Conservation (phyloP, 495 filamentous ascomycete species). For the Thermochaetoides thermophila region DNA sequence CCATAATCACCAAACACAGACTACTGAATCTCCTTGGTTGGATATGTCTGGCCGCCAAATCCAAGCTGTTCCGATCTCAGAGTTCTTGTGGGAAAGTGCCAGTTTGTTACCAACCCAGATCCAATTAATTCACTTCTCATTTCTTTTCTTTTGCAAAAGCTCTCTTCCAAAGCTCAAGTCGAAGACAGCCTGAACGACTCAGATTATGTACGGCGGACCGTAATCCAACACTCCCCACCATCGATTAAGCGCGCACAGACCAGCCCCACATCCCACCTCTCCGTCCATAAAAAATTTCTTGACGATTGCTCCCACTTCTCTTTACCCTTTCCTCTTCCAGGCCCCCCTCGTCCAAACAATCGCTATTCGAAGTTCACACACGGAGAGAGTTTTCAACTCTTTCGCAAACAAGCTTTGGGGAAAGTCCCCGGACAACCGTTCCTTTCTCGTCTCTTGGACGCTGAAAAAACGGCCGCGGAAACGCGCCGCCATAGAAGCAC, state of each 20-base stretch:
- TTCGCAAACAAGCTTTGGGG: slow-evolving; percentile 63
- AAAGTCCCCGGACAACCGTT: slow-evolving; percentile 99
- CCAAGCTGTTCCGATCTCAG: too few relatives aligned
- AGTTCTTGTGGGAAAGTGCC: too few relatives aligned
- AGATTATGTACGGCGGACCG: too few relatives aligned
- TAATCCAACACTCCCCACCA: too few relatives aligned
- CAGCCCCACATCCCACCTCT: too few relatives aligned
- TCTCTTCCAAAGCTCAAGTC: too few relatives aligned
- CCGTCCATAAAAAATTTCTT: slow-evolving; percentile 16
- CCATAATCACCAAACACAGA: too few relatives aligned
- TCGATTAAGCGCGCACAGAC: too few relatives aligned
- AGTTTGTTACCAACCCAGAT: slow-evolving; percentile 1
- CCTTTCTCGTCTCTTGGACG: slow-evolving; percentile 20
- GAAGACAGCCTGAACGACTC: slow-evolving; percentile 2
- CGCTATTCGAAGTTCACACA: slow-evolving; percentile 98
- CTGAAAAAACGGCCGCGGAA: slow-evolving; percentile 67
- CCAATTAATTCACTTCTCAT: background rate
- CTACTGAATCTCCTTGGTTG: too few relatives aligned
- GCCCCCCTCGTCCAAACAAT: slow-evolving; percentile 96
- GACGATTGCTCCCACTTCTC: slow-evolving; percentile 5
- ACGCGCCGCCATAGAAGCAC: slow-evolving; percentile 99
- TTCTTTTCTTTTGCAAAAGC: slow-evolving; percentile 1
- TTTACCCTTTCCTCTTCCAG: slow-evolving; percentile 30
- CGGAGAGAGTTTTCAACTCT: slow-evolving; percentile 47
- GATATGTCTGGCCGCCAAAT: too few relatives aligned